phyloP scores from a whole-genome alignment of 345 rosid species.

The Euclidium syriacum region DNA sequence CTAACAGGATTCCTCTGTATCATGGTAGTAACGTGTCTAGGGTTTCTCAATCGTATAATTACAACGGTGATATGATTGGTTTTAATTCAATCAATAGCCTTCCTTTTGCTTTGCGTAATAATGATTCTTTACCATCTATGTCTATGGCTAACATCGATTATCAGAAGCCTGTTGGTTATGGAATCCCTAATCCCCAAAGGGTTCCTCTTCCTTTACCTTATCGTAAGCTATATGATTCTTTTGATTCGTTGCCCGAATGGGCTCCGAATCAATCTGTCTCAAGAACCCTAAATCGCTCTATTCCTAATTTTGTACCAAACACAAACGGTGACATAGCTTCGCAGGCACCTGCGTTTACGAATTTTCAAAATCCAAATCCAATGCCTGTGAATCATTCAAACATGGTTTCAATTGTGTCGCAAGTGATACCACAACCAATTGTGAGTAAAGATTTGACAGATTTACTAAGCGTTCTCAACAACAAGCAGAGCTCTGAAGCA shows the following conservation, averaged over 20 bases:
- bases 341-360: neutral
- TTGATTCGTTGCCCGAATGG: constrained; percentile 29
- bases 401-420: neutral
- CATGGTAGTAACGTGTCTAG: constrained; percentile 26
- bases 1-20: constrained; percentile 12
- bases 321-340: too few species aligned
- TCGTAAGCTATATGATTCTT: constrained; percentile 6
- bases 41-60: constrained; percentile 13
- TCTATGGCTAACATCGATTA: neutral
- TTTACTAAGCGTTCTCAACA: neutral
- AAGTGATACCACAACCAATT: neutral
- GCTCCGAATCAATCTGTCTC: neutral
- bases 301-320: neutral
- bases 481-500: neutral
- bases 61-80: constrained; percentile 15
- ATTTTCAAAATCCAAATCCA: neutral
- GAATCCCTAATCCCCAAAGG: constrained; percentile 20
- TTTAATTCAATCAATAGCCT: constrained; percentile 13
- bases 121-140: neutral
- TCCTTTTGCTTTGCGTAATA: constrained; percentile 2
- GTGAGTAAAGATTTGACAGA: neutral
- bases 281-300: neutral
- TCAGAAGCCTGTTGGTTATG: neutral
- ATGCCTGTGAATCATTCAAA: neutral
- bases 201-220: constrained; percentile 22